Percentiles rank a stretch among this genome's conserved stretches.
Conservation (phyloP, 306 rosid species). For the Prunus dulcis region DNA sequence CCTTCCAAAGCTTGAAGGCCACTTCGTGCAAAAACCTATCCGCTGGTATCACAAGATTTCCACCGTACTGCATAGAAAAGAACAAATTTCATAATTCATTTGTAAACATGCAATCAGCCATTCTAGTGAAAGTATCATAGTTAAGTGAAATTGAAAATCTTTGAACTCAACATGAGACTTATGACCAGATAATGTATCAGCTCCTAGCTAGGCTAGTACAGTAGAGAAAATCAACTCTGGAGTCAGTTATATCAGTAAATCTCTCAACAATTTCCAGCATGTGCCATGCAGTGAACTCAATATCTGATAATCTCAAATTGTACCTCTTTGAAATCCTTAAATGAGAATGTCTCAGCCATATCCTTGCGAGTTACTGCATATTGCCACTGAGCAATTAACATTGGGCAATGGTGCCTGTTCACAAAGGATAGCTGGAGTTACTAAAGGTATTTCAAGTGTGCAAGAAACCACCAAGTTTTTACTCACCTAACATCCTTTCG, state of each 20-base stretch:
- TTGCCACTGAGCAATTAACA: slow-evolving; percentile 87
- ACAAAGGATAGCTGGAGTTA: slow-evolving; percentile 22
- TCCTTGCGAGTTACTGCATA: slow-evolving; percentile 92
- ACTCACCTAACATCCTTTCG: slow-evolving; percentile 76
- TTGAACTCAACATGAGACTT: neutral
- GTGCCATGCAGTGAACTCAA: neutral
- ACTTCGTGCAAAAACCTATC: slow-evolving; percentile 92
- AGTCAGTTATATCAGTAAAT: neutral
- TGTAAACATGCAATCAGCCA: neutral
- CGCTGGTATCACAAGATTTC: slow-evolving; percentile 82
- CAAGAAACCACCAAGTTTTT: slow-evolving; percentile 11
- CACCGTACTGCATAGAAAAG: slow-evolving; percentile 55
- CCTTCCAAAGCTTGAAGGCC: slow-evolving; percentile 97
- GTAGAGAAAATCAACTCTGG: neutral
- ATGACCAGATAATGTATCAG: neutral
- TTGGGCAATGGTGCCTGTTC: slow-evolving; percentile 74
- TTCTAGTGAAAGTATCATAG: neutral
- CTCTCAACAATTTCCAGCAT: neutral
- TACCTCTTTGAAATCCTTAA: slow-evolving; percentile 77
- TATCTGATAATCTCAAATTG: slow-evolving; percentile 11
- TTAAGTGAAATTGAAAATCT: neutral
- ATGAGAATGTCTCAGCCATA: slow-evolving; percentile 54
- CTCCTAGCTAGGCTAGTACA: neutral
- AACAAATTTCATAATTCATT: neutral
- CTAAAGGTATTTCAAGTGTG: slow-evolving; percentile 10